Conservation (phyloP, 768 basidiomycete genomes). For the Phanerochaete sordida region DNA sequence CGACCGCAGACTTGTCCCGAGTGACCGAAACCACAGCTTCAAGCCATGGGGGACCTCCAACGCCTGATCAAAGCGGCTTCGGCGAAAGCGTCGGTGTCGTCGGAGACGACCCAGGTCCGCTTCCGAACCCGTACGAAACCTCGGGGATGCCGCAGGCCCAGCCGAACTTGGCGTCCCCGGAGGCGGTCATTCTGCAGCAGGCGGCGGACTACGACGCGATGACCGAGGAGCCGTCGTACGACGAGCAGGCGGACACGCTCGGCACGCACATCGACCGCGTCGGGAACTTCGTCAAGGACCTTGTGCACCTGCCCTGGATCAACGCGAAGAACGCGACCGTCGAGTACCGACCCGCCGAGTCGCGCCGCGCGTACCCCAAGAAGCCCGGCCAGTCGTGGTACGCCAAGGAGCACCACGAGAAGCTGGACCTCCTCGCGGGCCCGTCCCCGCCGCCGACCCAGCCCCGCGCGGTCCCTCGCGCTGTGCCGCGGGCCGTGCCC, state of each 20-base stretch:
- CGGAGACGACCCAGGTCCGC: neutral
- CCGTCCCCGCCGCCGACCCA: slow-evolving; percentile 2
- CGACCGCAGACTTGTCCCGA: neutral
- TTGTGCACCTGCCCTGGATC: slow-evolving; percentile 35
- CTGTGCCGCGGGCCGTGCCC: neutral
- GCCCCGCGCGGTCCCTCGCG: neutral
- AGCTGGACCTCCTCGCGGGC: slow-evolving; percentile 22
- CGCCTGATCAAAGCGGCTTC: neutral
- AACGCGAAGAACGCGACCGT: slow-evolving; percentile 28
- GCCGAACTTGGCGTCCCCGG: slow-evolving; percentile 17
- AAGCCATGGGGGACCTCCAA: neutral
- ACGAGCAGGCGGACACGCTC: slow-evolving; percentile 24
- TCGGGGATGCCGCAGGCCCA: slow-evolving; percentile 4
- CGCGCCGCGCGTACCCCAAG: slow-evolving; percentile 19
- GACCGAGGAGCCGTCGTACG: slow-evolving; percentile 22
- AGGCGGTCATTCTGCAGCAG: slow-evolving; percentile 26
- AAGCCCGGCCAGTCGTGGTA: slow-evolving; percentile 25
- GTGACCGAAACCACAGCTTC: neutral
- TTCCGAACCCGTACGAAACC: slow-evolving; percentile 10
- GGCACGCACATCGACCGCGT: slow-evolving; percentile 26
- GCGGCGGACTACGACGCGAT: slow-evolving; percentile 34
- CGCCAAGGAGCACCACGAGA: slow-evolving; percentile 16
- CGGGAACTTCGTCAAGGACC: slow-evolving; percentile 28
- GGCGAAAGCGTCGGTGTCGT: neutral
- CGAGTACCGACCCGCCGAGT: slow-evolving; percentile 30